Evolutionary conservation across 2,329 filamentous ascomycete species (phyloP), one percentile per base, ranked within the genome.

Genomic region (Shiraia bambusicola): DNA sequence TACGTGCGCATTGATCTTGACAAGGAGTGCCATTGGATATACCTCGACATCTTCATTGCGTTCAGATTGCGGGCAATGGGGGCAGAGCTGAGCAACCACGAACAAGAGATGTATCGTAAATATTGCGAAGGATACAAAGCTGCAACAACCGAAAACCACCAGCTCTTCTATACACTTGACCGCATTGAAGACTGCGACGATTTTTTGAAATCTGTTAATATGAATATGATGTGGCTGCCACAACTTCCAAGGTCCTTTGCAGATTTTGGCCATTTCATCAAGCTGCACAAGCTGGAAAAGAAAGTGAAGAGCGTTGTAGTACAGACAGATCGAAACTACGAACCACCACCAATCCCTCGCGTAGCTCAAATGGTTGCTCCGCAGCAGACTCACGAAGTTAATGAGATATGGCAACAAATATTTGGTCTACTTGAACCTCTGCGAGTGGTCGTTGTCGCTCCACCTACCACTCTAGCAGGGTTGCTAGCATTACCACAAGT

Each of bases 391-490:
- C 55, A 87, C 80, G 83, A 70, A 71, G 40, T 71, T 6, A 30
- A 43, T 5, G 54, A 63, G 3, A 59, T 68, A 14, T 69, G 65
- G 65, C 34, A 42, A 3, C 45, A 54, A 10, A 40, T 68, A 2
- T 68, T 67, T 42, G 31, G 40, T 0, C 38, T 28, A 15, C 29
- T 70, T 4, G 57, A 69, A 13, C 67, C 67, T 1, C 32, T 16
- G 2, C 59, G 64, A 4, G 32, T 75, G 2, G 61, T 67, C 1
- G 63, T 74, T 6, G 52, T 70, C 2, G 83, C 83, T 0, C 79
- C 83, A 6, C 82, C 84, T 0, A 72, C 76, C 3, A 78, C 81
- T 13, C 72, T 90, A 6, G 81, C 83, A 1, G 75, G 75, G 0
- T 70, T 88, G 34, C 68, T 85, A n/a, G n/a, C n/a, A n/a, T n/a